phyloP scores from a whole-genome alignment of 2,329 filamentous ascomycete genomes.

The Colletotrichum sp. region DNA sequence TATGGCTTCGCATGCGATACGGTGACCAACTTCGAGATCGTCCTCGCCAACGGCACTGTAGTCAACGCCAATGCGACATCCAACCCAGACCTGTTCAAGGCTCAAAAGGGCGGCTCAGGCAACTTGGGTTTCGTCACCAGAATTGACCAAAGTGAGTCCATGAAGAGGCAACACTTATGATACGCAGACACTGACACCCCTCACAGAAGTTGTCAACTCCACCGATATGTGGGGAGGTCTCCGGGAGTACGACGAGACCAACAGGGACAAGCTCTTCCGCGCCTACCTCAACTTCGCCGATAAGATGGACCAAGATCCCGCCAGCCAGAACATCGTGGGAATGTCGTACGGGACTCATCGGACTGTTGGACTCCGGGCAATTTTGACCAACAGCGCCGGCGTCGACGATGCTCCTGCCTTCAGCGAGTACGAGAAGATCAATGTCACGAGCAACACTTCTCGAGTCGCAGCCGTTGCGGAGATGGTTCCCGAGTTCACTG shows the following conservation, averaged over 20 bases:
- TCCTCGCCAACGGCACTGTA: conserved; percentile 44
- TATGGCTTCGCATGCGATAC: conserved; percentile 47
- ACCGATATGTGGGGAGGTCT: conserved; percentile 34
- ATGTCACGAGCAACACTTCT: conserved; percentile 24
- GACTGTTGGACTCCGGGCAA: conserved; percentile 18
- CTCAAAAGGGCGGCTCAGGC: conserved; percentile 50
- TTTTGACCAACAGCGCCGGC: conserved; percentile 32
- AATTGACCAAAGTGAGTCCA: conserved; percentile 22
- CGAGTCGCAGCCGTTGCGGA: conserved; percentile 27
- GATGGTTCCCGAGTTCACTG: conserved; percentile 34
- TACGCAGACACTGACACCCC: neutral
- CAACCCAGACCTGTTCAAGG: conserved; percentile 47
- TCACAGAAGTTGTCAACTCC: neutral
- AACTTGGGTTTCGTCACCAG: conserved; percentile 48
- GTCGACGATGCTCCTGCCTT: conserved; percentile 26
- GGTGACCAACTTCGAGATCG: conserved; percentile 45
- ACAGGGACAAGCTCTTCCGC: conserved; percentile 28
- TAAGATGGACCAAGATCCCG: conserved; percentile 27
- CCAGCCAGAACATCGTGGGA: conserved; percentile 33
- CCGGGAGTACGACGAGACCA: conserved; percentile 25
- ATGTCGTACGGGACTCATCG: conserved; percentile 24
- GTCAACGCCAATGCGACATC: conserved; percentile 41
- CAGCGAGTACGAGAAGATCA: conserved; percentile 24
- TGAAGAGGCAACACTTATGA: fast-evolving
- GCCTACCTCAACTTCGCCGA: conserved; percentile 32